Base-by-base conservation (phyloP, 768 basidiomycete species). In the Calocybe indica region DNA sequence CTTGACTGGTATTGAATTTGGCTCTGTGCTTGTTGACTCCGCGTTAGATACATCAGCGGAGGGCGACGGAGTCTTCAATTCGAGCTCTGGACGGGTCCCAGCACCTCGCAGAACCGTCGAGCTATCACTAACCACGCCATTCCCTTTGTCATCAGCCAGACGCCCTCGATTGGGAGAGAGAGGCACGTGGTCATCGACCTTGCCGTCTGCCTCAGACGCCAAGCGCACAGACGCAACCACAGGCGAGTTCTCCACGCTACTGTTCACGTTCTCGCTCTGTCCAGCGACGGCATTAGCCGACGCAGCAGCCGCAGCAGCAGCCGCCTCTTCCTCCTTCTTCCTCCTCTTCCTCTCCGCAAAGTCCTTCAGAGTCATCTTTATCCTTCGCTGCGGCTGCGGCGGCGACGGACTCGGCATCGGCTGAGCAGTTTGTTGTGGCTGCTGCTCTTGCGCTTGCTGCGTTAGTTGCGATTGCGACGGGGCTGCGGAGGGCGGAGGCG, bases 301-400 rank as follows among this genome's bases (percentile, higher is more conserved):
- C 10, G 54, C 54, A 1, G 37, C 43, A 11, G 42, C 48, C 7
- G 43, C 50, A 7, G 40, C 50, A 48, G 53, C 52, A 22, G 40
- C 51, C 49, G 57, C 52, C 51, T 71, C 68, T 53, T 76, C 73
- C 52, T 78, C 75, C 45, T 70, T 66, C 54, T 73, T 69, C 59
- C 73, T 75, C 68, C 73, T 75, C 70, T 73, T 80, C 47, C 81
- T 62, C 30, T 75, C 47, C 30, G 72, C 76, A 53, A 80, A 83
- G 51, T 83, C 80, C 53, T 75, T 76, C 41, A 83, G 58, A 0
- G 80, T 77, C 61, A 81, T 72, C 52, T 80, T 79, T 38, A 81
- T 79, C 41, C 78, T 77, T 9, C 63, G 62, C 5, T 65, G 64
- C 9, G 61, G 64, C 0, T 63, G 62, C 1, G 65, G 69, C 1